A percentile compares a stretch with the other conserved stretches of the same genome.
Evolutionary conservation across 1,139 yeast genomes (phyloP).

Genomic region (Scheffersomyces insectosa): DNA sequence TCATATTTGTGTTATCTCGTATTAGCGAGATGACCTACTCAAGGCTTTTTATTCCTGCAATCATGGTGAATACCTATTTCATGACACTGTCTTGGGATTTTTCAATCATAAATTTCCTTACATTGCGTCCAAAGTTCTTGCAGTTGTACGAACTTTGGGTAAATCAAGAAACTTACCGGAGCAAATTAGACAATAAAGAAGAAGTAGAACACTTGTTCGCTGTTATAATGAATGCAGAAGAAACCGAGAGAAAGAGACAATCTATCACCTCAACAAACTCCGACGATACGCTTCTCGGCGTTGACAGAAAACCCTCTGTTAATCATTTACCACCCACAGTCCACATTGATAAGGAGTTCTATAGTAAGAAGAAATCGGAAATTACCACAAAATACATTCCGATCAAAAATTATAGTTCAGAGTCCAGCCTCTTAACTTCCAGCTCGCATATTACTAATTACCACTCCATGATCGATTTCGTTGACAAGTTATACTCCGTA

Average conservation of each 20-base stretch:
- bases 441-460: too few species aligned
- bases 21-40: slow-evolving; percentile 1
- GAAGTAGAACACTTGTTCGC: slow-evolving; percentile 8
- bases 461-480: slow-evolving; percentile 18
- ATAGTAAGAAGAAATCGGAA: too few species aligned
- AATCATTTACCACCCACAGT: slow-evolving; percentile 11
- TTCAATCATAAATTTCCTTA: background rate
- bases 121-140: slow-evolving; percentile 8
- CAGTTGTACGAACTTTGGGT: slow-evolving; percentile 17
- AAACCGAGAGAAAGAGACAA: slow-evolving; percentile 2
- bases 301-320: slow-evolving; percentile 5
- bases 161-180: slow-evolving; percentile 10
- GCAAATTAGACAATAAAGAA: slow-evolving; percentile 7
- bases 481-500: slow-evolving; percentile 40
- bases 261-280: slow-evolving; percentile 11
- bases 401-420: too few species aligned
- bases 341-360: slow-evolving; percentile 3
- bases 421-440: too few species aligned
- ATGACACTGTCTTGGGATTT: too few species aligned
- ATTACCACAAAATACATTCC: too few species aligned
- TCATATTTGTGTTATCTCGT: slow-evolving; percentile 8
- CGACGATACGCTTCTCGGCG: slow-evolving; percentile 11
- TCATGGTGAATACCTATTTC: background rate
- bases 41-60: background rate
- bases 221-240: slow-evolving; percentile 11